Conservation (phyloP, 2,329 filamentous ascomycete species). For the Pseudogymnoascus sp. region DNA sequence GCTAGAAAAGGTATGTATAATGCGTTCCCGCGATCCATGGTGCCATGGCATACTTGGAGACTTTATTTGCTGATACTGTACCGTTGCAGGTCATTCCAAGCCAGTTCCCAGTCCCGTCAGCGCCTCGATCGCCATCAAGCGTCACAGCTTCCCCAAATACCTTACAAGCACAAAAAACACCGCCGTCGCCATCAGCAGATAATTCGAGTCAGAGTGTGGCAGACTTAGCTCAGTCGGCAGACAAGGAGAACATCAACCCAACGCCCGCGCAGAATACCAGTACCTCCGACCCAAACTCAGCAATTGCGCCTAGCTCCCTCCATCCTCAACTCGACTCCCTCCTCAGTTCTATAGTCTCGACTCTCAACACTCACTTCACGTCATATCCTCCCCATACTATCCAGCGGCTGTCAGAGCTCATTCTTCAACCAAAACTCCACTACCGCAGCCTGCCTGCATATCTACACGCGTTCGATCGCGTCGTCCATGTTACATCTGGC, state of each 20-base stretch:
- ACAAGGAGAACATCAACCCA: slow-evolving; percentile 62
- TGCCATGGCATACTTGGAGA: neutral
- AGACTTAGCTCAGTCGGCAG: slow-evolving; percentile 43
- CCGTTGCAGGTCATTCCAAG: slow-evolving; percentile 60
- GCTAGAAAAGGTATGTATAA: slow-evolving; percentile 30
- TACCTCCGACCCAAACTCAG: slow-evolving; percentile 18
- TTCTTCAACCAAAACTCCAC: slow-evolving; percentile 68
- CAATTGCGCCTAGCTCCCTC: slow-evolving; percentile 39
- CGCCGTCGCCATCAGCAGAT: slow-evolving; percentile 44
- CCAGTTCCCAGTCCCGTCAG: slow-evolving; percentile 63
- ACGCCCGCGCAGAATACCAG: slow-evolving; percentile 35
- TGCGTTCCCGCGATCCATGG: neutral
- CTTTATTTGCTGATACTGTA: slow-evolving; percentile 3
- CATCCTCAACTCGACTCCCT: slow-evolving; percentile 60
- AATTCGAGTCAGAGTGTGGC: slow-evolving; percentile 20
- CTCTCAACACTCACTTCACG: slow-evolving; percentile 61
- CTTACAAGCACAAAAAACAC: slow-evolving; percentile 58
- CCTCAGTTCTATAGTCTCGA: slow-evolving; percentile 52
- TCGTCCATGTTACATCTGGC: slow-evolving; percentile 82
- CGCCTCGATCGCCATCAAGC: slow-evolving; percentile 39
- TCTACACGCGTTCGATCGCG: slow-evolving; percentile 82
- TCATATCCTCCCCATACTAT: slow-evolving; percentile 82
- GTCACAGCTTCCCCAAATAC: slow-evolving; percentile 58
- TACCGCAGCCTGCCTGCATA: slow-evolving; percentile 80
- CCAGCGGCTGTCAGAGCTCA: slow-evolving; percentile 83